phyloP scores from a whole-genome alignment of 352 stramenopile species.

The Phytophthora boehmeriae region DNA sequence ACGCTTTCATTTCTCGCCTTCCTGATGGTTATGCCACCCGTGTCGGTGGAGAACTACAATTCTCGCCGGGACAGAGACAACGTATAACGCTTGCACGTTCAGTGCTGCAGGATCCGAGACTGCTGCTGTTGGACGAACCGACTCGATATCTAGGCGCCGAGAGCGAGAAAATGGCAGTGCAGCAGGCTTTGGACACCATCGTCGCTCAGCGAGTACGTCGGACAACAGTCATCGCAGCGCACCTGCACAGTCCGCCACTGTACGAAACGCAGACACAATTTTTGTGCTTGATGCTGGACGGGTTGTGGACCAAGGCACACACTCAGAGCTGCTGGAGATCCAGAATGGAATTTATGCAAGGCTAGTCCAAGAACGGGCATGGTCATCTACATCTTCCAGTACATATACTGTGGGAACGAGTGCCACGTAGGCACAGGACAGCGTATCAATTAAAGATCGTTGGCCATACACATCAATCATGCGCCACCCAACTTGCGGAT shows the following conservation, averaged over 20 bases:
- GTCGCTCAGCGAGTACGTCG: slow-evolving; percentile 38
- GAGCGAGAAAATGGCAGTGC: slow-evolving; percentile 64
- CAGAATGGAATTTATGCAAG: slow-evolving; percentile 23
- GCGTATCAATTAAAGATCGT: too few relatives aligned
- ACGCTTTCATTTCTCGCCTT: slow-evolving; percentile 92
- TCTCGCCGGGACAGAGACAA: slow-evolving; percentile 67
- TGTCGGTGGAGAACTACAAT: slow-evolving; percentile 90
- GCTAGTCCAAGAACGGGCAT: slow-evolving; percentile 25
- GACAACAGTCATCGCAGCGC: slow-evolving; percentile 49
- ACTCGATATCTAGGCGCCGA: slow-evolving; percentile 78
- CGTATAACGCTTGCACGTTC: slow-evolving; percentile 93
- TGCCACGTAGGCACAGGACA: slow-evolving; percentile 10
- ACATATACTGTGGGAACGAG: slow-evolving; percentile 25
- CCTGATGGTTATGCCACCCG: slow-evolving; percentile 92
- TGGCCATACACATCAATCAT: too few relatives aligned
- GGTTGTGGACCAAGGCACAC: slow-evolving; percentile 51
- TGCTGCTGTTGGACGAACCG: slow-evolving; percentile 92
- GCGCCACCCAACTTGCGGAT: too few relatives aligned
- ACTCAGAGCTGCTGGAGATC: slow-evolving; percentile 30
- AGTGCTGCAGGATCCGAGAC: slow-evolving; percentile 86
- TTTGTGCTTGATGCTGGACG: slow-evolving; percentile 31
- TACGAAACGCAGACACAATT: slow-evolving; percentile 42
- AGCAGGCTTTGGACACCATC: slow-evolving; percentile 56
- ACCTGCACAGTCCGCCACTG: slow-evolving; percentile 40
- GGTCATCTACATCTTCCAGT: slow-evolving; percentile 24